phyloP scores from a whole-genome alignment of 2,329 filamentous ascomycete genomes.

The Albophoma yamanashiensis region DNA sequence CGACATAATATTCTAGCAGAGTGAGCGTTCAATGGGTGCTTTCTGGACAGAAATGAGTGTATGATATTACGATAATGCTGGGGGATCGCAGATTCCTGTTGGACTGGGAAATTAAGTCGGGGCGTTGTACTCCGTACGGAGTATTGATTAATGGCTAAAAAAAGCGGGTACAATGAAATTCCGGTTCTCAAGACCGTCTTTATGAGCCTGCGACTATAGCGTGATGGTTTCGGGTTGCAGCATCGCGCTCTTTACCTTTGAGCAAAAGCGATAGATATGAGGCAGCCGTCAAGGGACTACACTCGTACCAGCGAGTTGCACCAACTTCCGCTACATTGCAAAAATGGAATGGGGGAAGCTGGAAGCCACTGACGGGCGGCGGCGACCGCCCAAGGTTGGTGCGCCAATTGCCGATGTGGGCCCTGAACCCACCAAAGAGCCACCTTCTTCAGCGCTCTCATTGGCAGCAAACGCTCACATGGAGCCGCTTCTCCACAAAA shows the following conservation, averaged over 20 bases:
- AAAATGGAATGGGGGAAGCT: background rate
- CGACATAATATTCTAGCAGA: conserved; percentile 10
- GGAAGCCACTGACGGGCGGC: background rate
- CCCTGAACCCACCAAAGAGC: background rate
- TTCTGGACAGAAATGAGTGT: background rate
- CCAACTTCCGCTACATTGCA: background rate
- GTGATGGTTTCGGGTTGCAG: background rate
- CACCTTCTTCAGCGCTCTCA: background rate
- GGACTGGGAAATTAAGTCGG: no score
- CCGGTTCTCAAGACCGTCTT: no score
- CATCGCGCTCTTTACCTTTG: background rate
- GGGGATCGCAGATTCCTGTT: background rate
- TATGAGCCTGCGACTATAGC: no score
- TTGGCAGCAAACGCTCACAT: background rate
- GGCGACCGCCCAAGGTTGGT: background rate
- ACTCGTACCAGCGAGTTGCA: background rate
- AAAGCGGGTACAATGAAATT: no score
- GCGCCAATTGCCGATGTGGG: background rate
- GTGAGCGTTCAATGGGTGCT: background rate
- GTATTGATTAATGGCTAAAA: no score
- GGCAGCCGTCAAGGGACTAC: background rate
- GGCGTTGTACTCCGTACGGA: no score
- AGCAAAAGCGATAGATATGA: background rate
- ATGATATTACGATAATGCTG: background rate
- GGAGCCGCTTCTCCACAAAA: background rate